phyloP scores from a whole-genome alignment of 495 filamentous ascomycete species.

The Lasiosphaeris hirsuta region DNA sequence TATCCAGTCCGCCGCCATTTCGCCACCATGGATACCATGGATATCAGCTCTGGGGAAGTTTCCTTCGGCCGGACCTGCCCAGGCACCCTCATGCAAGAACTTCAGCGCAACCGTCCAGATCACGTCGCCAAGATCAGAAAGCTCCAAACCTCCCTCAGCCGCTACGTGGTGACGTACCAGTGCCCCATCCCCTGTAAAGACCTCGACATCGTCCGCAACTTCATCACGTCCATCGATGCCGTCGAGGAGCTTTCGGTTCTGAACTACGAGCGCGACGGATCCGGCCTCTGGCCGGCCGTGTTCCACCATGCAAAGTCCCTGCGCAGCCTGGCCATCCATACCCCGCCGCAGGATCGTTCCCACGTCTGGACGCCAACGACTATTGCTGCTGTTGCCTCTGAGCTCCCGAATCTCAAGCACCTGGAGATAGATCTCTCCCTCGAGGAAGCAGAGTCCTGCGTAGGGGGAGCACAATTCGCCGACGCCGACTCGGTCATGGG shows the following conservation, averaged over 20 bases:
- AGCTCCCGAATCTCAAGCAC: background rate
- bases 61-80: slow-evolving; percentile 11
- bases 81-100: slow-evolving; percentile 13
- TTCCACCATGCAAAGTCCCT: slow-evolving; percentile 11
- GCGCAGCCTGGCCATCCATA: slow-evolving; percentile 11
- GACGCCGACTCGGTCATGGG: background rate
- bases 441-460: background rate
- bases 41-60: slow-evolving; percentile 9
- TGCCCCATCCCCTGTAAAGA: slow-evolving; percentile 2
- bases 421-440: slow-evolving; percentile 8
- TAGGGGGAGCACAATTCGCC: background rate
- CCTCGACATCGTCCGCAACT: slow-evolving; percentile 3
- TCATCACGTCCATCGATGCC: slow-evolving; percentile 10
- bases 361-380: slow-evolving; percentile 6
- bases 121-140: slow-evolving; percentile 11
- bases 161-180: background rate
- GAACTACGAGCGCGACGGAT: slow-evolving; percentile 11
- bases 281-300: slow-evolving; percentile 12
- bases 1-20: no score
- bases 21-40: background rate
- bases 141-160: slow-evolving; percentile 5
- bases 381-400: background rate
- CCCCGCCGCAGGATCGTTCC: background rate
- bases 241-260: slow-evolving; percentile 11
- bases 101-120: background rate